phyloP scores from a whole-genome alignment of 2,329 filamentous ascomycete genomes.

The Xylaria sp. region DNA sequence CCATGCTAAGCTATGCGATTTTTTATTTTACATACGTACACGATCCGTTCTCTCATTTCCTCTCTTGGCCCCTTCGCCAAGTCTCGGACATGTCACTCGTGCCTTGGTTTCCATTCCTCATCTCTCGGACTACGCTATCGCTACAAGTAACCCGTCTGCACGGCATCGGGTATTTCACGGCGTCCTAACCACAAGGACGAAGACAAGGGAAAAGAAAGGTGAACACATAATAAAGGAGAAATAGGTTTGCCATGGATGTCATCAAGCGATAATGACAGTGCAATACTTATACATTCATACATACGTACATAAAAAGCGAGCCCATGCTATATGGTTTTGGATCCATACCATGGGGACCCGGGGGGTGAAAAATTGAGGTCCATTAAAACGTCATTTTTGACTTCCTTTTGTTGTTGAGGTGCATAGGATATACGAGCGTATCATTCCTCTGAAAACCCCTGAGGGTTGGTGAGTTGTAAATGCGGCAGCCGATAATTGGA shows the following conservation, averaged over 20 bases:
- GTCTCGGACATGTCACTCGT: neutral
- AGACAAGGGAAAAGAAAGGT: neutral
- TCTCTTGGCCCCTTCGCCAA: neutral
- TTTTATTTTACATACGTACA: constrained; percentile 6
- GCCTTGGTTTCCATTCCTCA: neutral
- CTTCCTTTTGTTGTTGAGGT: no score
- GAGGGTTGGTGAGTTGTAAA: constrained; percentile 7
- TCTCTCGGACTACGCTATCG: neutral
- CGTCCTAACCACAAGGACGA: neutral
- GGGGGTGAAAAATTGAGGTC: no score
- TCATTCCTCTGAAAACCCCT: neutral
- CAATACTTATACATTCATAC: constrained; percentile 20
- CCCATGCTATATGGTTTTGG: no score
- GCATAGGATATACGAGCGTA: neutral
- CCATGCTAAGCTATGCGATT: neutral
- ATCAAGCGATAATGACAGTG: constrained; percentile 6
- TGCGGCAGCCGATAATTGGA: constrained; percentile 2
- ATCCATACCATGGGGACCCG: no score
- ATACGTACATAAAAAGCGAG: constrained; percentile 7
- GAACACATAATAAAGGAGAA: neutral
- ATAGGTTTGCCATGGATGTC: neutral
- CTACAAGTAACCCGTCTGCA: neutral
- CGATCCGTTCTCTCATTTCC: neutral
- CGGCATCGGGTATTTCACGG: neutral
- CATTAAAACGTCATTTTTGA: no score